phyloP scores from a whole-genome alignment of 1,139 yeast species.

The Pichia sp. region DNA sequence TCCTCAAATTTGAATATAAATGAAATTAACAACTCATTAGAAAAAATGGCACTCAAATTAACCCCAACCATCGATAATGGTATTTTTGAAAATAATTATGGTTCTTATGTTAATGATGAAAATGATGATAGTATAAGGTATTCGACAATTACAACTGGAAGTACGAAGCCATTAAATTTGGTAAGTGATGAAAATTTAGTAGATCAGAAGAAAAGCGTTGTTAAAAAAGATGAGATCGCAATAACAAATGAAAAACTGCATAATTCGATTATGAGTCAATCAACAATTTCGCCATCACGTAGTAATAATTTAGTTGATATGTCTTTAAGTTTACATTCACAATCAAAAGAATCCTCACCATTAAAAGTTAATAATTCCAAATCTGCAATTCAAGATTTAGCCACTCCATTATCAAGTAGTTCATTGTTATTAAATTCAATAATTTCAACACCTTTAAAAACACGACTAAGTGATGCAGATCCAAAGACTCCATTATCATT shows the following conservation, averaged over 20 bases:
- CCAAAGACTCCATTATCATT: constrained; percentile 15
- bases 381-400: not conserved
- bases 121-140: constrained; percentile 1
- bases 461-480: constrained; percentile 1
- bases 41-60: constrained; percentile 6
- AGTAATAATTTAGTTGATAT: constrained; percentile 10
- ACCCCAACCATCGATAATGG: constrained; percentile 2
- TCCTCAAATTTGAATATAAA: not conserved
- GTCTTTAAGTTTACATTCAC: constrained; percentile 2
- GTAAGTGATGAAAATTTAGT: not conserved
- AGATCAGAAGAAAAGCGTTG: too few species aligned
- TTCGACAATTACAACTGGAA: constrained; percentile 2
- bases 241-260: not conserved
- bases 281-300: constrained; percentile 2
- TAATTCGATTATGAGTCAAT: not conserved
- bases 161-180: constrained; percentile 10
- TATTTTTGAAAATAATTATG: constrained; percentile 10
- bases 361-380: not conserved
- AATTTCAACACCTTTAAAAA: constrained; percentile 4
- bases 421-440: not conserved
- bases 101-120: constrained; percentile 5
- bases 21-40: constrained; percentile 6
- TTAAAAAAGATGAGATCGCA: too few species aligned
- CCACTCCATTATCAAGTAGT: not conserved
- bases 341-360: constrained; percentile 8